phyloP scores from a whole-genome alignment of 2,329 filamentous ascomycete species.

The Botryotinia narcissicola region DNA sequence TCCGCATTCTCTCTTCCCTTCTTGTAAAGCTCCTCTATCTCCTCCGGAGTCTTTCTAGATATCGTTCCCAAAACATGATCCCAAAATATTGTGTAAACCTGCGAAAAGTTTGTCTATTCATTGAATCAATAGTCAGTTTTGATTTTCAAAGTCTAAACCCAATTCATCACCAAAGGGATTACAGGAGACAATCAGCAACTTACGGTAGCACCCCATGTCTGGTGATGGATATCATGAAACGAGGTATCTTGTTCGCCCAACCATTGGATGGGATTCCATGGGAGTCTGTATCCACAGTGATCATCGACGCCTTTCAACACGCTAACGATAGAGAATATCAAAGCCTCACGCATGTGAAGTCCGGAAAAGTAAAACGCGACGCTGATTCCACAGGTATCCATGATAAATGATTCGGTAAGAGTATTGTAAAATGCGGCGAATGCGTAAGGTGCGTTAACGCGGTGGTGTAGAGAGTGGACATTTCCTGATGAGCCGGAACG shows the following conservation, averaged over 20 bases:
- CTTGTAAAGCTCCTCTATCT: slow-evolving; percentile 7
- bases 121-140: neutral
- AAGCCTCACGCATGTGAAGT: slow-evolving; percentile 77
- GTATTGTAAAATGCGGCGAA: slow-evolving; percentile 97
- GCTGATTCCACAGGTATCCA: slow-evolving; percentile 85
- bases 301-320: slow-evolving; percentile 95
- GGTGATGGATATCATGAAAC: slow-evolving; percentile 21
- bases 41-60: neutral
- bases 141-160: neutral
- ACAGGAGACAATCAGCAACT: neutral
- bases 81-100: slow-evolving; percentile 15
- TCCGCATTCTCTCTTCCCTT: neutral
- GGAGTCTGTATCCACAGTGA: slow-evolving; percentile 87
- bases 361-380: slow-evolving; percentile 74
- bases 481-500: slow-evolving; percentile 48
- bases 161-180: no score
- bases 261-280: slow-evolving; percentile 67
- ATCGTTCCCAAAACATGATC: slow-evolving; percentile 5
- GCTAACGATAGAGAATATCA: slow-evolving; percentile 81
- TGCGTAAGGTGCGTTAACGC: slow-evolving; percentile 91
- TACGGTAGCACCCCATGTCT: slow-evolving; percentile 15
- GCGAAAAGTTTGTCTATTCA: slow-evolving; percentile 7
- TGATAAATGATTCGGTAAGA: slow-evolving; percentile 82
- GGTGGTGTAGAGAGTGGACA: slow-evolving; percentile 89
- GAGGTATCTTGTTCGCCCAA: slow-evolving; percentile 16